Evolutionary conservation across 139 green algal species (phyloP).

Genomic region (Micromonas pusilla): DNA sequence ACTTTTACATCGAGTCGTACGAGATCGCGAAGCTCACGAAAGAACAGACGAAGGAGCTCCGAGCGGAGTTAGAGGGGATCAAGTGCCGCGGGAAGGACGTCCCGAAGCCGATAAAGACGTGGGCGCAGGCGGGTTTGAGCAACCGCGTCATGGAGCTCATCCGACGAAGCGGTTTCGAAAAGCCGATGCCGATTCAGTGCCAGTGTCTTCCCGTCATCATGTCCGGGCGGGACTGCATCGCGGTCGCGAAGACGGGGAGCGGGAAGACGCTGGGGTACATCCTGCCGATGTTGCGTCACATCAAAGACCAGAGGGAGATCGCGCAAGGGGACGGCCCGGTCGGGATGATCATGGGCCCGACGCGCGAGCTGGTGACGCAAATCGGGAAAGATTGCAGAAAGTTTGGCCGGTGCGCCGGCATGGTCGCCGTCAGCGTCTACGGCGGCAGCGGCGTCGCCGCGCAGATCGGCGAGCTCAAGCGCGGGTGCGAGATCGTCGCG

Average conservation of each 20-base stretch:
- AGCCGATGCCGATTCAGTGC: conserved; percentile 85
- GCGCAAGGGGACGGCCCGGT: conserved; percentile 70
- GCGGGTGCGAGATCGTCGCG: conserved; percentile 77
- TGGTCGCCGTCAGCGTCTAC: conserved; percentile 73
- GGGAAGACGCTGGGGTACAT: conserved; percentile 98
- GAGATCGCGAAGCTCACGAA: conserved; percentile 42
- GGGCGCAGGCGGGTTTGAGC: conserved; percentile 68
- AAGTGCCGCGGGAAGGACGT: conserved; percentile 82
- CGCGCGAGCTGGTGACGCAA: conserved; percentile 87
- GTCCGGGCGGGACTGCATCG: conserved; percentile 92
- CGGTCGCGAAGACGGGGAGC: conserved; percentile 93
- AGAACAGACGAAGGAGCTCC: conserved; percentile 58
- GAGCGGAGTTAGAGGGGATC: conserved; percentile 66
- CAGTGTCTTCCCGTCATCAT: conserved; percentile 90
- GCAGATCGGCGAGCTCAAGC: conserved; percentile 92
- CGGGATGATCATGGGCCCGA: conserved; percentile 90
- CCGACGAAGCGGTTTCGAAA: conserved; percentile 61
- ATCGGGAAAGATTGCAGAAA: conserved; percentile 68
- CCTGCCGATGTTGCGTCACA: conserved; percentile 90
- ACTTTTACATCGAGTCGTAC: conserved; percentile 76
- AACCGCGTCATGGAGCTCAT: conserved; percentile 68
- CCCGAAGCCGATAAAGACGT: conserved; percentile 59
- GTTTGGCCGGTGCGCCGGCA: conserved; percentile 58
- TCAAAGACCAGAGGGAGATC: conserved; percentile 84
- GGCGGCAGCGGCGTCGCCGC: conserved; percentile 79